Percentiles rank a stretch among this genome's conserved stretches.
These are phyloP conservation scores for Salvia miltiorrhiza DNA, from an alignment of 257 asterid species.

Conservation along the genomic window DNA sequence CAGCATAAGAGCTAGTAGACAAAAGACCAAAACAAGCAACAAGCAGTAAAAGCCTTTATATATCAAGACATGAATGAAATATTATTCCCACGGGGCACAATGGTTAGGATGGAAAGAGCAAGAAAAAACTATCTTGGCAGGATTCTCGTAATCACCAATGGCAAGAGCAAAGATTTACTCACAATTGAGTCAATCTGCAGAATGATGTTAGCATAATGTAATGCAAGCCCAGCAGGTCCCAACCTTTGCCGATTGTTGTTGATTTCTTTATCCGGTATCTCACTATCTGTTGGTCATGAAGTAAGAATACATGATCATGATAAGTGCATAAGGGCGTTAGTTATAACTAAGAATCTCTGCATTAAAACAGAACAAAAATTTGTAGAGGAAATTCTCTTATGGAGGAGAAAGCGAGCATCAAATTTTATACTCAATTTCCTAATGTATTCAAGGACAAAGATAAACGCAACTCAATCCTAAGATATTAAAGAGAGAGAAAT, in stretches of 20 bases:
- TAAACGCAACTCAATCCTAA: background rate
- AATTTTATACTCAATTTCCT: background rate
- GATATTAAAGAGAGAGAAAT: background rate
- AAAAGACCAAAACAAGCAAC: background rate
- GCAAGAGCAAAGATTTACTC: conserved; percentile 22
- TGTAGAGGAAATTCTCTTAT: background rate
- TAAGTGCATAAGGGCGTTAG: background rate
- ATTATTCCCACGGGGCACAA: background rate
- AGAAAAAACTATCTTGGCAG: background rate
- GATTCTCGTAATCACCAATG: background rate
- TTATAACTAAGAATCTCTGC: background rate
- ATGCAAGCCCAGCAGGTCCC: conserved; percentile 74
- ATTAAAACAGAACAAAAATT: background rate
- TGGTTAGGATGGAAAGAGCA: background rate
- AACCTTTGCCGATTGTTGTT: conserved; percentile 37
- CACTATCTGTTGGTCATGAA: conserved; percentile 29
- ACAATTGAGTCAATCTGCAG: conserved; percentile 77
- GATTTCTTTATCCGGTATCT: conserved; percentile 32
- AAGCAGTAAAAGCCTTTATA: background rate
- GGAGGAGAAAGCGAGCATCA: background rate
- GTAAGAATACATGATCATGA: conserved; percentile 8
- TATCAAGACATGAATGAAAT: background rate
- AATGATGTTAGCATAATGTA: conserved; percentile 80
- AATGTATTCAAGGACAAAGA: background rate
- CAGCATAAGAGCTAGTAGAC: background rate